Percentiles rank a stretch among this genome's conserved stretches.
phyloP scores from a whole-genome alignment of 768 basidiomycete genomes.

The Trametes coccinea region DNA sequence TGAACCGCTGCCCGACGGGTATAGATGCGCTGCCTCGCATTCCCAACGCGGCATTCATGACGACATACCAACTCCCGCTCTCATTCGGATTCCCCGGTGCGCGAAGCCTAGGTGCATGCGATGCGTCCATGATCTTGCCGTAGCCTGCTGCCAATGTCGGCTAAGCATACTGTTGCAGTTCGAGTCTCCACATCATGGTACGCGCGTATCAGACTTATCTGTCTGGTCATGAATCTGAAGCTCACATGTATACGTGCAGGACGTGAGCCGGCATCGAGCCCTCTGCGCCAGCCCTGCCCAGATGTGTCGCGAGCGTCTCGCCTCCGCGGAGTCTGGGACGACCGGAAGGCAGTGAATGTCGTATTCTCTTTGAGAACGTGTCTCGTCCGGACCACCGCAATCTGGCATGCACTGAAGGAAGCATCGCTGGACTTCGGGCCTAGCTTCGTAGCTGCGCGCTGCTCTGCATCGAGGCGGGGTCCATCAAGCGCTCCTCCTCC shows the following conservation, averaged over 20 bases:
- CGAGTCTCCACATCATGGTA: constrained; percentile 3
- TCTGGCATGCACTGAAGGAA: constrained; percentile 6
- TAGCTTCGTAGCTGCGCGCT: not conserved
- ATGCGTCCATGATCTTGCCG: not conserved
- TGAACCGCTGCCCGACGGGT: no score
- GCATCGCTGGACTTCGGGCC: constrained; percentile 1
- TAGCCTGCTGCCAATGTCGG: not conserved
- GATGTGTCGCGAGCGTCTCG: not conserved
- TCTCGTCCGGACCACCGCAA: not conserved
- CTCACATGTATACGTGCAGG: not conserved
- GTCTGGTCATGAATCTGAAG: no score
- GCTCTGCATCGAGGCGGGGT: not conserved
- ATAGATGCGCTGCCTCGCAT: no score
- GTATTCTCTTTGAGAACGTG: constrained; percentile 3
- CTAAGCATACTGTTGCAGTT: not conserved
- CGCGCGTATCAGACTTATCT: not conserved
- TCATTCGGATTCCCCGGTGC: not conserved
- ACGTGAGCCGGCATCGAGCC: not conserved
- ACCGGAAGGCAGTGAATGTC: not conserved
- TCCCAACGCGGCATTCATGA: no score
- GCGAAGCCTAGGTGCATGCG: not conserved
- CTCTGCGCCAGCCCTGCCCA: not conserved
- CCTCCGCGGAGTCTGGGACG: not conserved
- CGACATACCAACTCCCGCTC: not conserved
- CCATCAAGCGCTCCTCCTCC: no score